These are phyloP conservation scores for Leucosporidium creatinivorum DNA, from an alignment of 768 basidiomycete species.

Conservation along the genomic window DNA sequence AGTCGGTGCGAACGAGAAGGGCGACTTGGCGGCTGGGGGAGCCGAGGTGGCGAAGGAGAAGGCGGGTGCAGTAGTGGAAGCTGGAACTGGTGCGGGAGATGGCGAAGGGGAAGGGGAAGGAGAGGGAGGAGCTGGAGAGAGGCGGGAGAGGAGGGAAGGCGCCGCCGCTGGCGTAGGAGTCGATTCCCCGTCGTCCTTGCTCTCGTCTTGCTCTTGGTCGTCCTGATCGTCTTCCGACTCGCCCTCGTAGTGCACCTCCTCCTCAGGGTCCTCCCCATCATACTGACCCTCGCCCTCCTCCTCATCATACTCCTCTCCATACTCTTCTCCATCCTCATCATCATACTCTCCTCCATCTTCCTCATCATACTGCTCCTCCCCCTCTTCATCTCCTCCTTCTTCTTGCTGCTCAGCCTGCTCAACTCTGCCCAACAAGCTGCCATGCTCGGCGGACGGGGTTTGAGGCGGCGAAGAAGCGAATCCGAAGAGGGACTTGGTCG, in stretches of 20 bases:
- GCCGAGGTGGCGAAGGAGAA: background rate
- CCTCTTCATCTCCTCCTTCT: background rate
- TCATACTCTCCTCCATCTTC: background rate
- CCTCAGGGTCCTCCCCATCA: background rate
- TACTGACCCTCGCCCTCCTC: background rate
- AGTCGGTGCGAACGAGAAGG: background rate
- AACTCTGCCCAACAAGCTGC: no score
- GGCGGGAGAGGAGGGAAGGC: no score
- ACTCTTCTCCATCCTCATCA: background rate
- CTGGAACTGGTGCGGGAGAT: background rate
- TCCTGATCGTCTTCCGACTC: background rate
- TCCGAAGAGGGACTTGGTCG: constrained; percentile 3
- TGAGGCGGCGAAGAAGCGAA: background rate
- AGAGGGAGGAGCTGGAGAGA: no score
- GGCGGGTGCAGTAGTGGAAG: background rate
- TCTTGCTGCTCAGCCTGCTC: background rate
- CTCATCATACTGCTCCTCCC: background rate
- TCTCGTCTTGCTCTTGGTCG: background rate
- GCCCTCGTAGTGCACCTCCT: background rate
- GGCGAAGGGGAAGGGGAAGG: background rate
- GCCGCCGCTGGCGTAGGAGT: background rate
- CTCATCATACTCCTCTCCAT: background rate
- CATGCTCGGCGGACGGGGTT: no score
- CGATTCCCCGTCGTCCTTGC: background rate
- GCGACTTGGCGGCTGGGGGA: background rate